Base-by-base conservation (phyloP, 805 yeast genomes). In the Schizosaccharomyces pombe region DNA sequence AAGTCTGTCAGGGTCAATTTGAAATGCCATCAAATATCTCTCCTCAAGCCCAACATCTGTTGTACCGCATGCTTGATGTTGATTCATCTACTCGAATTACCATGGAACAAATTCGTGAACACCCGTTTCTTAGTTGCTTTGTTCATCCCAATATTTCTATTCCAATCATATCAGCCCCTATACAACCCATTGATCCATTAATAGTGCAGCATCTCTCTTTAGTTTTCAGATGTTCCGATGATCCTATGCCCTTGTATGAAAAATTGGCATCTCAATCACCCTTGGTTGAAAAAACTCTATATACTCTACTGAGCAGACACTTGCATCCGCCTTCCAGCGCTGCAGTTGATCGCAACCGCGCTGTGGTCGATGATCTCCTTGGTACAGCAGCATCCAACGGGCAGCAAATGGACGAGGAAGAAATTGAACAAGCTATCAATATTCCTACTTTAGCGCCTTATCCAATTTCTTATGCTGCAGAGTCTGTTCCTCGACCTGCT, bases 1-100 rank as follows among this genome's bases (percentile, higher is more conserved):
- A 91, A 65, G 98, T 91, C 26, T 96, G 91, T 68, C 77, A 80
- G 55, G 98, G 98, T 40, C 75, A 76, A 61, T 91, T 79, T 65
- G 75, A 75, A 55, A 85, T 89, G 80, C 95, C 95, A 37, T 73
- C 72, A 47, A 79, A 80, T 57, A 70, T 91, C 43, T 81, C 94
- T 2, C 60, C 70, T 31, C 95, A 91, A 60, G 97, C 98, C 4
- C 79, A 78, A 63, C 95, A 91, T 66, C 73, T 91, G 58, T 82
- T 91, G 55, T 68, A 78, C 57, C 73, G 74, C 58, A 91, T 91
- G 82, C 73, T 91, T 56, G 76, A 77, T 29, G 93, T 87, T 4
- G 78, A 86, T 59, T 97, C 98, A 14, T 70, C 67, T 29, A 73
- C 77, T 40, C 76, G 98, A 67, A 86, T 91, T 58, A 74, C 79